These are phyloP conservation scores for Pichia pseudocactophila DNA, from an alignment of 805 yeast genomes.

Conservation along the genomic window DNA sequence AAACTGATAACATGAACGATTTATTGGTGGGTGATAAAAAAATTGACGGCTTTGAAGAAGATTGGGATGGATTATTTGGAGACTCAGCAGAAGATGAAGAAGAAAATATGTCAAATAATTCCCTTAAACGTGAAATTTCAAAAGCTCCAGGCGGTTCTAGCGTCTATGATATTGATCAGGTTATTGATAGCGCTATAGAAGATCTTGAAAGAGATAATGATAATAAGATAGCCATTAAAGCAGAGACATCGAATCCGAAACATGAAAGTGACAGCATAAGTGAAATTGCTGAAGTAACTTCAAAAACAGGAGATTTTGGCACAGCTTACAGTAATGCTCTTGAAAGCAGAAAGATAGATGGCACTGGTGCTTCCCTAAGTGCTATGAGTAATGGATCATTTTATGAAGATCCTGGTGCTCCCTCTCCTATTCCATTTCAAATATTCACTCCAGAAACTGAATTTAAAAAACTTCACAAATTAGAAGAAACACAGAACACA, in stretches of 20 bases:
- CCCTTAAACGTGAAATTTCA: too few relatives aligned
- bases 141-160: conserved; percentile 9
- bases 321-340: too few relatives aligned
- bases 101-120: conserved; percentile 3
- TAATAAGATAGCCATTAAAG: neutral
- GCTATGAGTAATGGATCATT: conserved; percentile 21
- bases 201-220: conserved; percentile 13
- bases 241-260: neutral
- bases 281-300: too few relatives aligned
- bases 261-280: too few relatives aligned
- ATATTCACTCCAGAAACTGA: conserved; percentile 30
- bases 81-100: conserved; percentile 11
- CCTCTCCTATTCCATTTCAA: conserved; percentile 54
- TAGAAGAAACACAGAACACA: conserved; percentile 2
- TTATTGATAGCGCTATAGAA: conserved; percentile 5
- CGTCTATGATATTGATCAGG: conserved; percentile 8
- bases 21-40: conserved; percentile 4
- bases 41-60: conserved; percentile 12
- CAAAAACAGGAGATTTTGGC: too few relatives aligned
- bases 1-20: neutral
- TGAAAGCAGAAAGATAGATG: too few relatives aligned
- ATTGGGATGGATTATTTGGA: conserved; percentile 27
- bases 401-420: conserved; percentile 80
- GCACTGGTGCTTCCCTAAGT: too few relatives aligned
- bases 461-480: conserved; percentile 13